Conservation (phyloP, 1,139 yeast species). For the Saccharomyces hybrid region DNA sequence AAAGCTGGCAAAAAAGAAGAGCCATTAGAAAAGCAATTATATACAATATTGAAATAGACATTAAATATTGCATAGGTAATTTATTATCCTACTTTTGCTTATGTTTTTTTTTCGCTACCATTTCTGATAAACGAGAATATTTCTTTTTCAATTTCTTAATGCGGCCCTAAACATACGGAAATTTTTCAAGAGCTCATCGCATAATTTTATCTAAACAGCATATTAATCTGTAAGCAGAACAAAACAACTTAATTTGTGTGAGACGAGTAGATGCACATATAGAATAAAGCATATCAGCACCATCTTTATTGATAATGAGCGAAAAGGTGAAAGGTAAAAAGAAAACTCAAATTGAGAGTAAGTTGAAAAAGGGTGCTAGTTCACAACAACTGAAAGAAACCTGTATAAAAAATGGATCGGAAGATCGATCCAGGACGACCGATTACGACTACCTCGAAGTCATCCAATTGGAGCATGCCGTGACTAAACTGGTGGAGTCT, state of each 20-base stretch:
- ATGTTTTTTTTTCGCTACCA: background rate
- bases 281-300: background rate
- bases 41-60: slow-evolving; percentile 16
- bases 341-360: background rate
- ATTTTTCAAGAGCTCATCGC: slow-evolving; percentile 1
- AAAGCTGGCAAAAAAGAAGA: slow-evolving; percentile 13
- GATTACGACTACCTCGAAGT: slow-evolving; percentile 32
- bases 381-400: background rate
- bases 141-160: background rate
- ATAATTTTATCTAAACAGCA: background rate
- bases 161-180: background rate
- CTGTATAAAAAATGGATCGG: background rate
- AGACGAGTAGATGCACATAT: background rate
- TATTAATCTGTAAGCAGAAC: background rate
- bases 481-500: slow-evolving; percentile 44
- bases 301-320: background rate
- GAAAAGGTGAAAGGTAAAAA: background rate
- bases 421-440: background rate
- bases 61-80: slow-evolving; percentile 11
- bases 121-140: background rate
- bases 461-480: slow-evolving; percentile 43
- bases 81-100: background rate
- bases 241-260: background rate
- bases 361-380: background rate
- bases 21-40: slow-evolving; percentile 12